phyloP scores from a whole-genome alignment of 2,329 filamentous ascomycete genomes.

The Exophiala xenobiotica region DNA sequence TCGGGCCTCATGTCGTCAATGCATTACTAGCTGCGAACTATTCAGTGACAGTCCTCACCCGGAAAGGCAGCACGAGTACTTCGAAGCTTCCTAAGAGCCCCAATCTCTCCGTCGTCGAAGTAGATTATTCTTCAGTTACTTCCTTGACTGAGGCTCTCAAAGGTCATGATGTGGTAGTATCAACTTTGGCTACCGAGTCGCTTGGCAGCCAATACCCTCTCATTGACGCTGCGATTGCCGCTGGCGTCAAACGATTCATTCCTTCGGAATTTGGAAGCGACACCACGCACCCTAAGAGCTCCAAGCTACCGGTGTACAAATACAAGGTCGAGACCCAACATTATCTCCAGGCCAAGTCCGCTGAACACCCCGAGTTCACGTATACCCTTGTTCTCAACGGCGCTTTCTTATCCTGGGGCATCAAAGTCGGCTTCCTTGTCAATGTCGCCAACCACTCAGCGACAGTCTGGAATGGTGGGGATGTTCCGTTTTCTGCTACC shows the following conservation, averaged over 20 bases:
- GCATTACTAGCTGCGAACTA: conserved; percentile 22
- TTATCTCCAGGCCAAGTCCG: conserved; percentile 30
- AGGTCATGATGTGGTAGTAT: conserved; percentile 35
- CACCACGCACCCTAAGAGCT: conserved; percentile 30
- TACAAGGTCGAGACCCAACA: conserved; percentile 36
- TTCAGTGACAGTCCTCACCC: conserved; percentile 22
- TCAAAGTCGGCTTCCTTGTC: conserved; percentile 44
- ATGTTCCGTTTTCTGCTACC: conserved; percentile 49
- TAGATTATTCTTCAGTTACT: conserved; percentile 34
- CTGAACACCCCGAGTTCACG: conserved; percentile 29
- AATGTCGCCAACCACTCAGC: conserved; percentile 45
- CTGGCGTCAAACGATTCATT: conserved; percentile 35
- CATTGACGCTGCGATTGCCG: conserved; percentile 35
- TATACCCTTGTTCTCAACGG: conserved; percentile 37
- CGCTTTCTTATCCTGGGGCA: conserved; percentile 36
- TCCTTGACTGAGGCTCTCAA: conserved; percentile 32
- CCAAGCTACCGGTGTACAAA: conserved; percentile 35
- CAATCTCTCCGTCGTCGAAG: conserved; percentile 26
- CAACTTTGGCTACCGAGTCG: conserved; percentile 11
- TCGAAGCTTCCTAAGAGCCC: conserved; percentile 16
- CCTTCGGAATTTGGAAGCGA: conserved; percentile 41
- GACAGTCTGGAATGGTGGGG: conserved; percentile 52
- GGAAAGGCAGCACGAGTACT: conserved; percentile 18
- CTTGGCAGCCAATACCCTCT: conserved; percentile 25
- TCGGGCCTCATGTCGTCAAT: conserved; percentile 21